phyloP scores from a whole-genome alignment of 2,329 filamentous ascomycete species.

The Phyllosticta paracitricarpa region DNA sequence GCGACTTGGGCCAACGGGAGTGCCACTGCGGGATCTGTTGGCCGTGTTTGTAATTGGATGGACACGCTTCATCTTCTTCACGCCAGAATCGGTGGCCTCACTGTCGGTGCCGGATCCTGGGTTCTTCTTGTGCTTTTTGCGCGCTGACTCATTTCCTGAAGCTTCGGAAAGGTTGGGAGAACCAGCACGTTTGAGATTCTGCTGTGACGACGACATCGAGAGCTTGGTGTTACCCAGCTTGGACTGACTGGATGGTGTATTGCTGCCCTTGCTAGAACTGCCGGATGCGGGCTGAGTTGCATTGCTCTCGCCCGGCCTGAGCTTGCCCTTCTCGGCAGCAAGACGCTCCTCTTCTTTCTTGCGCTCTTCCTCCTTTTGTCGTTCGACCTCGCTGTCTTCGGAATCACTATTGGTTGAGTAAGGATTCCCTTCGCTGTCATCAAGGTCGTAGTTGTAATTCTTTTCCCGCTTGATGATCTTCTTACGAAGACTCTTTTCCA shows the following conservation, averaged over 20 bases:
- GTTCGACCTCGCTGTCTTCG: slow-evolving; percentile 56
- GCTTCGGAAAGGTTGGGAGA: slow-evolving; percentile 84
- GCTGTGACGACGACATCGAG: slow-evolving; percentile 29
- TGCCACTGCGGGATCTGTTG: slow-evolving; percentile 47
- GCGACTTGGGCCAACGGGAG: slow-evolving; percentile 49
- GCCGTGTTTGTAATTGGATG: slow-evolving; percentile 38
- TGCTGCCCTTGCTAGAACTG: slow-evolving; percentile 59
- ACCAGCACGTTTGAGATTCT: slow-evolving; percentile 66
- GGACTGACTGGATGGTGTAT: slow-evolving; percentile 50
- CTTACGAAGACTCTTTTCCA: slow-evolving; percentile 71
- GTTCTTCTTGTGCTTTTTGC: slow-evolving; percentile 53
- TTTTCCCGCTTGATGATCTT: slow-evolving; percentile 76
- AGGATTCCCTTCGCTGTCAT: slow-evolving; percentile 49
- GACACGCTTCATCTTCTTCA: slow-evolving; percentile 48
- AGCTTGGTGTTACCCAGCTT: slow-evolving; percentile 31
- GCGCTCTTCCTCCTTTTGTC: slow-evolving; percentile 46
- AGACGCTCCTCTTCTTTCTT: slow-evolving; percentile 44
- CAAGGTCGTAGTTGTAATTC: slow-evolving; percentile 69
- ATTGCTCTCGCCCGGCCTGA: slow-evolving; percentile 28
- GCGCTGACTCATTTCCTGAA: slow-evolving; percentile 79
- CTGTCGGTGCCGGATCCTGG: slow-evolving; percentile 15
- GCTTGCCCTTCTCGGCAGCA: slow-evolving; percentile 36
- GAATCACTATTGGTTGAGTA: slow-evolving; percentile 40
- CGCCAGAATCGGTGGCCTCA: slow-evolving; percentile 32
- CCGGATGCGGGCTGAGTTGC: slow-evolving; percentile 37